These are phyloP conservation scores for Saccharomycopsis sp. DNA, from an alignment of 805 yeast species.

Conservation along the genomic window DNA sequence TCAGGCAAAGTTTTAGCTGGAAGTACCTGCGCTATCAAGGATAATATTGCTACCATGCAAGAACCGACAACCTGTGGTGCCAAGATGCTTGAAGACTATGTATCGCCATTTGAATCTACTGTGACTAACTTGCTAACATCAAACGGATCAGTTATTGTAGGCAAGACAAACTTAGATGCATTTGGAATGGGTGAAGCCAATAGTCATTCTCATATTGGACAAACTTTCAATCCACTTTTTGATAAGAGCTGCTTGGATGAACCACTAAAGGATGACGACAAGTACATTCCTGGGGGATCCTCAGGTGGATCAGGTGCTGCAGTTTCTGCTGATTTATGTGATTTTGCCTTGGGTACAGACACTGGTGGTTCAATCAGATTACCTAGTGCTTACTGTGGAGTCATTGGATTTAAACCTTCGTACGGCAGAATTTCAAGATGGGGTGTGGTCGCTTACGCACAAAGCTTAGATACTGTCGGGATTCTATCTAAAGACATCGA, in stretches of 20 bases:
- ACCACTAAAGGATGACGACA: conserved; percentile 25
- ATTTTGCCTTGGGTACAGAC: conserved; percentile 85
- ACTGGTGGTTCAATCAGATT: conserved; percentile 95
- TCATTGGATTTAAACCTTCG: conserved; percentile 85
- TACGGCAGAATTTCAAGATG: conserved; percentile 88
- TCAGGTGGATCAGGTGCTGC: conserved; percentile 96
- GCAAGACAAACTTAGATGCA: conserved; percentile 91
- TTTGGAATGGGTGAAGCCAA: conserved; percentile 94
- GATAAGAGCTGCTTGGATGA: conserved; percentile 20
- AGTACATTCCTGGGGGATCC: conserved; percentile 74
- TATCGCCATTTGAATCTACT: conserved; percentile 79
- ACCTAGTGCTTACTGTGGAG: conserved; percentile 84
- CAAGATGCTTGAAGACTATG: conserved; percentile 46
- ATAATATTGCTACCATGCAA: conserved; percentile 64
- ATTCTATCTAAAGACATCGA: conserved; percentile 50
- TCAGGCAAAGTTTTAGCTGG: conserved; percentile 26
- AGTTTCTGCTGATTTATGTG: conserved; percentile 64
- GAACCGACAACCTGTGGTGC: conserved; percentile 81
- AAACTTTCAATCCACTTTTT: conserved; percentile 49
- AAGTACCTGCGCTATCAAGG: conserved; percentile 54
- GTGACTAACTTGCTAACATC: conserved; percentile 47
- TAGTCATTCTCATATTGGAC: conserved; percentile 48
- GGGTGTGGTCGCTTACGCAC: conserved; percentile 92
- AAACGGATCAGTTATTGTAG: conserved; percentile 47
- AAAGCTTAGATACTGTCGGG: conserved; percentile 92